A percentile compares a stretch with the other conserved stretches of the same genome.
Conservation (phyloP, 192 early-diverging fungal genomes). For the Backusella macrospora region DNA sequence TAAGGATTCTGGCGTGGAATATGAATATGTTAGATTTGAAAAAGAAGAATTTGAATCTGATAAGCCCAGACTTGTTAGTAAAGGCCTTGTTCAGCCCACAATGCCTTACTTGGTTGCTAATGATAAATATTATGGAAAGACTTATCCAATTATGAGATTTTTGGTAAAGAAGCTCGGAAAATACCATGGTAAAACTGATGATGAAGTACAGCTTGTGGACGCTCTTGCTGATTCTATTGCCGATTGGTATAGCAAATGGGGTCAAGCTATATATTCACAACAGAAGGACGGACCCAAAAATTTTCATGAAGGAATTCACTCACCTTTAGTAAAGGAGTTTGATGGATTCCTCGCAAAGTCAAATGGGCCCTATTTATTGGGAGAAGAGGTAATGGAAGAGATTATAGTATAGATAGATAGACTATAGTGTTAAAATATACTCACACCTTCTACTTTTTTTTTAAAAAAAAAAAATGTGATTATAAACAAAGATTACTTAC, state of each 20-base stretch:
- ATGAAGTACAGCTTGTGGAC: neutral
- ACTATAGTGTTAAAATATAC: too few relatives aligned
- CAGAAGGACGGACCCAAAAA: neutral
- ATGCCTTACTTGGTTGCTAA: neutral
- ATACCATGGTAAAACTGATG: neutral
- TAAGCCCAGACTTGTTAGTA: neutral
- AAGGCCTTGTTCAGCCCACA: neutral
- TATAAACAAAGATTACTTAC: neutral
- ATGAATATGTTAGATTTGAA: neutral
- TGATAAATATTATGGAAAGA: neutral
- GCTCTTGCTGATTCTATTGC: neutral
- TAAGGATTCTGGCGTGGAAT: neutral
- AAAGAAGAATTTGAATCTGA: neutral
- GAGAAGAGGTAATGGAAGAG: neutral
- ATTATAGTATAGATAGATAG: too few relatives aligned
- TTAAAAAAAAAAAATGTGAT: neutral
- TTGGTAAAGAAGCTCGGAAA: neutral
- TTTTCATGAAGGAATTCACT: neutral
- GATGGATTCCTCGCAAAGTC: neutral
- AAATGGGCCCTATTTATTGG: neutral
- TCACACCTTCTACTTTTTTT: too few relatives aligned
- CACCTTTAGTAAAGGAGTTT: neutral
- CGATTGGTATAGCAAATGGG: neutral
- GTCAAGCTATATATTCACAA: neutral
- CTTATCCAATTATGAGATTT: neutral